Conservation (phyloP, 805 yeast species). For the Metschnikowia aberdeeniae region DNA sequence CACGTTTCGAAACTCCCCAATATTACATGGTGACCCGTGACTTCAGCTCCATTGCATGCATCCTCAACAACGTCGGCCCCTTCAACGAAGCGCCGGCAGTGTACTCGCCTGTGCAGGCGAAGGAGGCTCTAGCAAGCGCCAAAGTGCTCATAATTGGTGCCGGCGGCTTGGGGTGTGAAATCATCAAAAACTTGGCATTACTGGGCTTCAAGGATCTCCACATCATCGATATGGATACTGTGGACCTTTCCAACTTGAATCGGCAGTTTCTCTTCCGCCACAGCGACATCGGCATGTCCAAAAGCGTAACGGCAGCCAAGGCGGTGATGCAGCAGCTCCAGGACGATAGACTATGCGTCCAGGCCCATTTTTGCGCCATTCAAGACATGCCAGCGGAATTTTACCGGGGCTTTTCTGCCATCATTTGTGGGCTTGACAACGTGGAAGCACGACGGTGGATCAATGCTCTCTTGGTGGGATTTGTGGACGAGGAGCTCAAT, state of each 20-base stretch:
- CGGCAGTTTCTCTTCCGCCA: slow-evolving; percentile 68
- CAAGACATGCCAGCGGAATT: slow-evolving; percentile 55
- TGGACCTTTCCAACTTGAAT: slow-evolving; percentile 71
- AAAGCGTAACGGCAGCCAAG: slow-evolving; percentile 62
- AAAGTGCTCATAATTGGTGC: slow-evolving; percentile 59
- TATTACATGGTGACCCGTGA: slow-evolving; percentile 8
- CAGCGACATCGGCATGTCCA: slow-evolving; percentile 59
- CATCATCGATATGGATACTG: slow-evolving; percentile 79
- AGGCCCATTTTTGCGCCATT: slow-evolving; percentile 61
- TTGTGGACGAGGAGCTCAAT: slow-evolving; percentile 48
- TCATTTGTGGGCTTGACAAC: slow-evolving; percentile 85
- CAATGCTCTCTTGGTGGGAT: slow-evolving; percentile 58
- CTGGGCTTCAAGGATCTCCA: slow-evolving; percentile 64
- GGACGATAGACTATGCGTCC: slow-evolving; percentile 37
- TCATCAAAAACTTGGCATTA: slow-evolving; percentile 64
- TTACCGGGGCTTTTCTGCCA: slow-evolving; percentile 62
- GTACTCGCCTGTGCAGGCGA: slow-evolving; percentile 23
- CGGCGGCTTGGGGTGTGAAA: slow-evolving; percentile 83
- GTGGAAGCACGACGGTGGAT: slow-evolving; percentile 92
- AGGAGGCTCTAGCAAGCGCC: slow-evolving; percentile 19
- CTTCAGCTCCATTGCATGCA: slow-evolving; percentile 16
- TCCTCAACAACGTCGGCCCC: slow-evolving; percentile 32
- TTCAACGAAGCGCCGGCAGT: slow-evolving; percentile 38
- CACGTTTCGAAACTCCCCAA: too few relatives aligned
- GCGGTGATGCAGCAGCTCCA: slow-evolving; percentile 47